phyloP scores from a whole-genome alignment of 1,139 yeast genomes.

The Candida mesenterica region DNA sequence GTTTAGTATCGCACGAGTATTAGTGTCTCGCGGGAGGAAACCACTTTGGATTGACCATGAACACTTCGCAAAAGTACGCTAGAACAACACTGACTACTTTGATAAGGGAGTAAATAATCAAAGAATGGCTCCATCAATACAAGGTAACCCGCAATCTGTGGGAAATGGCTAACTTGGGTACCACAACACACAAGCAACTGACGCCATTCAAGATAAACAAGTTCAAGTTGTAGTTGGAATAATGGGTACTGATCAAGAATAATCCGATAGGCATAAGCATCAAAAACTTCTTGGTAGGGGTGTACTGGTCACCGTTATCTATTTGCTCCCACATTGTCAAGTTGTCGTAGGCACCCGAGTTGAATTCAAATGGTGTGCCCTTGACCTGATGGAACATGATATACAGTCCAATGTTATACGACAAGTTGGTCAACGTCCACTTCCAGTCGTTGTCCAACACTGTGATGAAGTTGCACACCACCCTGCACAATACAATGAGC shows the following conservation, averaged over 20 bases:
- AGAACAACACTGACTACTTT: too few species aligned
- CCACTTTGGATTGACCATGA: too few species aligned
- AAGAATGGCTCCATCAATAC: slow-evolving; percentile 23
- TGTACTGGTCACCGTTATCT: slow-evolving; percentile 94
- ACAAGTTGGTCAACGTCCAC: slow-evolving; percentile 91
- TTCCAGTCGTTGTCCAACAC: slow-evolving; percentile 75
- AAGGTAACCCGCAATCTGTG: slow-evolving; percentile 74
- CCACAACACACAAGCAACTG: slow-evolving; percentile 76
- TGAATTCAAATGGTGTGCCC: slow-evolving; percentile 96
- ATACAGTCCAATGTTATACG: slow-evolving; percentile 88
- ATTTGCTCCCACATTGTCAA: slow-evolving; percentile 99
- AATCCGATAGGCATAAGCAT: slow-evolving; percentile 87
- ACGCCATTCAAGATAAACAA: slow-evolving; percentile 77
- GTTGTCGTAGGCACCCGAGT: slow-evolving; percentile 93
- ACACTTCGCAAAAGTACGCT: too few species aligned
- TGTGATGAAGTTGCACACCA: slow-evolving; percentile 73
- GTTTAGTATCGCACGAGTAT: too few species aligned
- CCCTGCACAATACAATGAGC: slow-evolving; percentile 67
- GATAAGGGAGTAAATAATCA: too few species aligned
- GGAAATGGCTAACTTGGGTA: slow-evolving; percentile 84
- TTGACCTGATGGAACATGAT: slow-evolving; percentile 96
- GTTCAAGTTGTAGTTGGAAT: slow-evolving; percentile 78
- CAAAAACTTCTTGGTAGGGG: slow-evolving; percentile 92
- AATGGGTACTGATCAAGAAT: slow-evolving; percentile 86
- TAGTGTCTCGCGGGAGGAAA: too few species aligned